Evolutionary conservation across 2,329 filamentous ascomycete species (phyloP).

Genomic region (Phaeosphaeriaceae sp.): DNA sequence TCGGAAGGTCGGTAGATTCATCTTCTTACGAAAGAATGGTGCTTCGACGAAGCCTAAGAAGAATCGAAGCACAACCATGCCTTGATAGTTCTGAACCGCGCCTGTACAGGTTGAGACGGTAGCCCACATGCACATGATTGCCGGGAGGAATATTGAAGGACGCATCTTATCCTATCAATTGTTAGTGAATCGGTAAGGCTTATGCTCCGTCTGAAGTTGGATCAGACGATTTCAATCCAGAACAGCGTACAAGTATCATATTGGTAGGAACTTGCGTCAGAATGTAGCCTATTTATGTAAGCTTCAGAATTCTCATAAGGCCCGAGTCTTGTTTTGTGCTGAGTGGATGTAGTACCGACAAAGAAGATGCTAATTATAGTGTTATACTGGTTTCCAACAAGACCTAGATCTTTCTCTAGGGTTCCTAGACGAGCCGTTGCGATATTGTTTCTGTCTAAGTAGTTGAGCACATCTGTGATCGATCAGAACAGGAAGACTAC

Average conservation of each 20-base stretch:
- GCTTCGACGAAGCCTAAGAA: slow-evolving; percentile 19
- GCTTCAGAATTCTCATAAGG: no score
- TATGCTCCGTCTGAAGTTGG: not conserved
- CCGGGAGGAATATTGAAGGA: slow-evolving; percentile 59
- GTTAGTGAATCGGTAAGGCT: not conserved
- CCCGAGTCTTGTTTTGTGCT: no score
- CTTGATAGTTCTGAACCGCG: slow-evolving; percentile 4
- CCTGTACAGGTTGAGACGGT: slow-evolving; percentile 7
- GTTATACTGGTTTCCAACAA: slow-evolving; percentile 16
- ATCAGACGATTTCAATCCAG: not conserved
- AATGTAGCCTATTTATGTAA: slow-evolving; percentile 6
- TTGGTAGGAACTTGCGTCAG: slow-evolving; percentile 14
- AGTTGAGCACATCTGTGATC: slow-evolving; percentile 14
- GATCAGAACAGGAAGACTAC: not conserved
- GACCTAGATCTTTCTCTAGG: slow-evolving; percentile 11
- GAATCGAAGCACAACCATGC: slow-evolving; percentile 14
- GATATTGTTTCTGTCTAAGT: slow-evolving; percentile 18
- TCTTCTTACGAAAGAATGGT: slow-evolving; percentile 9
- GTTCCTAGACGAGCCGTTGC: slow-evolving; percentile 13
- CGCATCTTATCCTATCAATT: slow-evolving; percentile 51
- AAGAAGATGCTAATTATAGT: slow-evolving; percentile 16
- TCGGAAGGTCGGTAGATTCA: not conserved
- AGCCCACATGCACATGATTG: slow-evolving; percentile 11
- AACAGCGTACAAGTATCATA: slow-evolving; percentile 30
- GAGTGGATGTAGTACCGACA: no score